Conservation (phyloP, 169 alveolate genomes). For the Cryptosporidium meleagridis region DNA sequence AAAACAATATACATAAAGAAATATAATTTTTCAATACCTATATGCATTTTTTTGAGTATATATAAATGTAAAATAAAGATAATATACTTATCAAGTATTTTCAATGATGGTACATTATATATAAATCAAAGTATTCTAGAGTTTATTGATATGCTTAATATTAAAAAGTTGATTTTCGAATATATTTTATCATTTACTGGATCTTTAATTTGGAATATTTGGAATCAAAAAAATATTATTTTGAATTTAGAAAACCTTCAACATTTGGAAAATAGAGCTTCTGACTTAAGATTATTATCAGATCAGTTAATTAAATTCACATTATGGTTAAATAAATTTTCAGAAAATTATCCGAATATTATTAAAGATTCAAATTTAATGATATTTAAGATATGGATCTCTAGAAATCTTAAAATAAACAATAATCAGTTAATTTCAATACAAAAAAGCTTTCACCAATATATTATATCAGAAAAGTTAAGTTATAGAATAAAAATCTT, state of each 20-base stretch:
- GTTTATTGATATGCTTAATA: constrained; percentile 1
- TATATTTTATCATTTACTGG: neutral
- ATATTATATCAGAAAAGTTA: neutral
- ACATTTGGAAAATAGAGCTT: neutral
- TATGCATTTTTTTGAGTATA: constrained; percentile 12
- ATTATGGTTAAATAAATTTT: neutral
- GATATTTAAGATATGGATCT: neutral
- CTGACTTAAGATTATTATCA: neutral
- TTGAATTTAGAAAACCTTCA: neutral
- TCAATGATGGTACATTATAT: neutral
- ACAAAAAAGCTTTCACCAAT: neutral
- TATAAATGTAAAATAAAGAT: neutral
- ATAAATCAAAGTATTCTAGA: constrained; percentile 6
- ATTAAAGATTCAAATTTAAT: neutral
- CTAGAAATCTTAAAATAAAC: neutral
- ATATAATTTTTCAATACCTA: constrained; percentile 25
- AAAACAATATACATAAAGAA: constrained; percentile 7
- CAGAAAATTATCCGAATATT: neutral
- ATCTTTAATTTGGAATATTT: neutral
- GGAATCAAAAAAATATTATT: constrained; percentile 3
- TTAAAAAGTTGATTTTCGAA: constrained; percentile 7
- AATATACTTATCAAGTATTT: neutral
- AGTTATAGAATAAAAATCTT: constrained; percentile 2
- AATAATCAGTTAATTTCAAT: constrained; percentile 20
- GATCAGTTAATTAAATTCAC: constrained; percentile 7